phyloP scores from a whole-genome alignment of 2,329 filamentous ascomycete genomes.

The Cytospora piceicola region DNA sequence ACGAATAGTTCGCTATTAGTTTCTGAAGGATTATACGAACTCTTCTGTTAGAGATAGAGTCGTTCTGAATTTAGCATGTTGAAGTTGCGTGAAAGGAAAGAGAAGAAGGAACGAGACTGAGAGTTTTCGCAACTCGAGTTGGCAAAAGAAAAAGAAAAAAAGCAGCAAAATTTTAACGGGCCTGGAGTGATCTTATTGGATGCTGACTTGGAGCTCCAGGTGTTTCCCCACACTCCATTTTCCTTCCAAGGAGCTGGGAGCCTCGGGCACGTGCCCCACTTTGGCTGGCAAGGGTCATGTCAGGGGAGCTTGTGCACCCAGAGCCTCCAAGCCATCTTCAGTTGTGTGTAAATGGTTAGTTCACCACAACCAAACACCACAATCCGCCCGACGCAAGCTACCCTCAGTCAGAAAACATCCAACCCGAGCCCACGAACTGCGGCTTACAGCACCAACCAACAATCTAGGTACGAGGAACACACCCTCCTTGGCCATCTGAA shows the following conservation, averaged over 20 bases:
- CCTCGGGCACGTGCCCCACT: constrained; percentile 16
- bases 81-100: neutral
- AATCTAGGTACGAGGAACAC: neutral
- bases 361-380: neutral
- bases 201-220: constrained; percentile 5
- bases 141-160: neutral
- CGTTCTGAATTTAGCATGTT: constrained; percentile 4
- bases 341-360: constrained; percentile 10
- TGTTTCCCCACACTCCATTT: constrained; percentile 21
- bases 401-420: constrained; percentile 5
- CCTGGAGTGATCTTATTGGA: neutral
- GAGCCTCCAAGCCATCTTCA: constrained; percentile 7
- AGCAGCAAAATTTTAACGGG: constrained; percentile 27
- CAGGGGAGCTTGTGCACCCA: constrained; percentile 21
- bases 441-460: neutral
- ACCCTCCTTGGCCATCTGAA: neutral
- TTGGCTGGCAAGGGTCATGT: constrained; percentile 7
- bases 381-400: neutral
- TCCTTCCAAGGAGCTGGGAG: neutral
- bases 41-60: constrained; percentile 13
- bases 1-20: neutral
- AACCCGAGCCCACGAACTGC: constrained; percentile 1
- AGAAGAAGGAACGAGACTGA: neutral
- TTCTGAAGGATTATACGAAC: neutral
- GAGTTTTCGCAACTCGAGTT: neutral